phyloP scores from a whole-genome alignment of 176 grass and related monocot genomes.

The Cenchrus fungigraminus region DNA sequence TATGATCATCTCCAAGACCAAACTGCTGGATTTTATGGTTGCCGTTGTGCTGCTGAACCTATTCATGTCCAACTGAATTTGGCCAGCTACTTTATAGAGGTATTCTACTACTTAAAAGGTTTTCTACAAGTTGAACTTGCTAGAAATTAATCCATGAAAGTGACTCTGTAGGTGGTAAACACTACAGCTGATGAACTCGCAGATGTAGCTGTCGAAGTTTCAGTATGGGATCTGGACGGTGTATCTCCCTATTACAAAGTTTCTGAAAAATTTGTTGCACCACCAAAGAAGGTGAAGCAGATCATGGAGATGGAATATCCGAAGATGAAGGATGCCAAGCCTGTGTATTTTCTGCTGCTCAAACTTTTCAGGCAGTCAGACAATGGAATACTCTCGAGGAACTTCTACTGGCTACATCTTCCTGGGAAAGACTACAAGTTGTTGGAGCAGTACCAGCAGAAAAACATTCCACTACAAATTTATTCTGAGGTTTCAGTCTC shows the following conservation, averaged over 20 bases:
- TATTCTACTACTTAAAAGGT: conserved; percentile 31
- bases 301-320: conserved; percentile 84
- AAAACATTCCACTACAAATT: conserved; percentile 74
- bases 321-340: conserved; percentile 69
- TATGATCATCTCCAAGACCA: conserved; percentile 97
- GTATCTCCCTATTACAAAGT: conserved; percentile 75
- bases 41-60: conserved; percentile 80
- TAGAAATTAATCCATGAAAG: conserved; percentile 34
- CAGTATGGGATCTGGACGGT: conserved; percentile 87
- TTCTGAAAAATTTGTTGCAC: conserved; percentile 60
- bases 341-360: conserved; percentile 89
- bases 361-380: conserved; percentile 83
- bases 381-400: conserved; percentile 67
- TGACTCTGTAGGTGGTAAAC: conserved; percentile 76
- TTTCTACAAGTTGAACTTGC: neutral
- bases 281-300: conserved; percentile 69
- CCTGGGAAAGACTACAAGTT: conserved; percentile 80
- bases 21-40: conserved; percentile 92
- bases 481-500: conserved; percentile 61
- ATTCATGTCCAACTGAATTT: conserved; percentile 96
- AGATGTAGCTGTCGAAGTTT: conserved; percentile 80
- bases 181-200: conserved; percentile 66
- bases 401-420: conserved; percentile 95
- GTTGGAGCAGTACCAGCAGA: conserved; percentile 67
- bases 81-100: conserved; percentile 84